Evolutionary conservation across 2,329 filamentous ascomycete species (phyloP), one percentile per base, ranked within the genome.

Genomic region (Metarhizium brunneum): DNA sequence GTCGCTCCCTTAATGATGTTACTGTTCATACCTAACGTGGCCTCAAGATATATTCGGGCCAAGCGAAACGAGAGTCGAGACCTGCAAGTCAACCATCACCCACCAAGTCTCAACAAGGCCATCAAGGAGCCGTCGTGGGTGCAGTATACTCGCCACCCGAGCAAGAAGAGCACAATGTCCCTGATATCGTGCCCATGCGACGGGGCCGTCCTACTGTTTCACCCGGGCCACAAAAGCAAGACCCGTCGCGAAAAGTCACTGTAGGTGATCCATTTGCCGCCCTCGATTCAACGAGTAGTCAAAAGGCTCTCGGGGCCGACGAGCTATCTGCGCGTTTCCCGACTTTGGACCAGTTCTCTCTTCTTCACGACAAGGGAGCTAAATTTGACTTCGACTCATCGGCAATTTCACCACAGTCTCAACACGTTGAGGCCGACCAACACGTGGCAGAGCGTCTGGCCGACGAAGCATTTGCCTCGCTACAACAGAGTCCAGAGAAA

Each of bases 151-250:
- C 90, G 6, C 84, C 88, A n/a, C 84, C 87, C 2, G 74, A 83
- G 30, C 83, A 87, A 55, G 81, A 87, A 61, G 82, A 87, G 54
- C 83, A 87, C 62, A 76, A 80, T 8, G 85, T 97, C 54, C 94
- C 94, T 8, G 90, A 96, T 29, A 90, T 99, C 59, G 85, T 88
- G 42, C 94, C 92, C 0, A 97, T 97, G 94, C 83, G 94, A 58
- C 82, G 94, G 72, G 94, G 94, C 4, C 88, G 91, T 18, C 72
- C 77, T 29, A 70, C 69, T 5, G 65, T 74, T 16, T 68, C 72
- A 8, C 72, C 73, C 20, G 64, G 68, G 30, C 61, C 63, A 30
- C 77, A 63, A 63, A 75, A 58, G 64, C 73, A 81, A 80, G 54
- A 86, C 75, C 63, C 88, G 5, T 87, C 59, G 4, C 81, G 84